Percentiles rank a stretch among this genome's conserved stretches.
These are phyloP conservation scores for Nidula microcarpa DNA, from an alignment of 768 basidiomycete species.

Conservation along the genomic window DNA sequence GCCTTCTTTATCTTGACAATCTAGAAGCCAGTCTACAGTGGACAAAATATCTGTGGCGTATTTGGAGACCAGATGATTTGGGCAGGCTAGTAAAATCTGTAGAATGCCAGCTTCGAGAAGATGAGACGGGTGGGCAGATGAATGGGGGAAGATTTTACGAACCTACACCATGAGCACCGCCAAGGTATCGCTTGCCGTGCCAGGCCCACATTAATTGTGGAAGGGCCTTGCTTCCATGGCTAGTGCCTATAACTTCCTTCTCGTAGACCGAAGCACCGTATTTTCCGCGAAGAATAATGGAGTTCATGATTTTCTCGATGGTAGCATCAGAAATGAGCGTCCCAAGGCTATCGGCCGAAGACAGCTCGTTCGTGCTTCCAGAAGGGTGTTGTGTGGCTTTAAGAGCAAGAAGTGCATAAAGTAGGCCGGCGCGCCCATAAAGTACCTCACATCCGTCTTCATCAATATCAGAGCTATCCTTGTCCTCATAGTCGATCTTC, in stretches of 20 bases:
- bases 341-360: neutral
- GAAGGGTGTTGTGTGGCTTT: slow-evolving; percentile 16
- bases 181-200: slow-evolving; percentile 54
- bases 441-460: slow-evolving; percentile 55
- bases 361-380: neutral
- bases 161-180: slow-evolving; percentile 61
- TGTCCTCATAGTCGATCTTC: slow-evolving; percentile 3
- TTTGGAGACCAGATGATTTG: slow-evolving; percentile 25
- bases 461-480: slow-evolving; percentile 9
- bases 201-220: slow-evolving; percentile 60
- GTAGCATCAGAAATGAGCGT: slow-evolving; percentile 22
- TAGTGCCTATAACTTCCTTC: slow-evolving; percentile 16
- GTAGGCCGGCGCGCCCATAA: slow-evolving; percentile 55
- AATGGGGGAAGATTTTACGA: slow-evolving; percentile 10
- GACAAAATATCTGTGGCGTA: slow-evolving; percentile 37
- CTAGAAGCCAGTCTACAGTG: slow-evolving; percentile 46
- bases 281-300: slow-evolving; percentile 42
- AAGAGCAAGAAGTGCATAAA: slow-evolving; percentile 50
- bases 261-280: slow-evolving; percentile 31
- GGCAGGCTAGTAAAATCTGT: slow-evolving; percentile 44
- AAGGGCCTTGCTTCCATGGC: slow-evolving; percentile 6
- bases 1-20: slow-evolving; percentile 38
- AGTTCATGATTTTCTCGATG: slow-evolving; percentile 33
- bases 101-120: slow-evolving; percentile 45
- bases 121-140: neutral